Conservation (phyloP, 805 yeast genomes). For the Wickerhamomyces kurtzmanii region DNA sequence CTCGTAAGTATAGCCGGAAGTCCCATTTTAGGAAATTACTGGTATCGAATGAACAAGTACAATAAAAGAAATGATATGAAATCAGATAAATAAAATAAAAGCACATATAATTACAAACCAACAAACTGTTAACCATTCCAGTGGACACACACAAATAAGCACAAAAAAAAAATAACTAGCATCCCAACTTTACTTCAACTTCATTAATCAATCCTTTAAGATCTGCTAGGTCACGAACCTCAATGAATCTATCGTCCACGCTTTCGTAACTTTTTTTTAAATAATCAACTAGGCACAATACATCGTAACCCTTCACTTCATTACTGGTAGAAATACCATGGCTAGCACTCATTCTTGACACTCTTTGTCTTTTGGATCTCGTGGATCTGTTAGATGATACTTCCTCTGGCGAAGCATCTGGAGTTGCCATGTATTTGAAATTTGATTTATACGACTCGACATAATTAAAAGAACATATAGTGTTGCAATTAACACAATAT, state of each 20-base stretch:
- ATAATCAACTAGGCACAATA: conserved; percentile 15
- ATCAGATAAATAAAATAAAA: too few species aligned
- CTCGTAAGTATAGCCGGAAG: background rate
- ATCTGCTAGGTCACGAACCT: conserved; percentile 8
- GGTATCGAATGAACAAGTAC: too few species aligned
- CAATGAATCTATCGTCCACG: conserved; percentile 6
- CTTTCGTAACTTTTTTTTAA: conserved; percentile 4
- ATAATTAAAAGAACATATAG: conserved; percentile 27
- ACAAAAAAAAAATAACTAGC: background rate
- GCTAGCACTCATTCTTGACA: conserved; percentile 5
- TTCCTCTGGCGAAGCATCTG: conserved; percentile 14
- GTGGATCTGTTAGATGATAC: conserved; percentile 10
- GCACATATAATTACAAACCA: background rate
- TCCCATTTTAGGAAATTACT: background rate
- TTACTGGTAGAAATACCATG: too few species aligned
- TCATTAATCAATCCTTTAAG: conserved; percentile 8
- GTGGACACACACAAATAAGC: background rate
- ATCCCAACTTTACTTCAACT: conserved; percentile 3
- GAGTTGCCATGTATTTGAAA: conserved; percentile 11
- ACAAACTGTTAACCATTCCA: background rate
- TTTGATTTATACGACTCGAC: conserved; percentile 14
- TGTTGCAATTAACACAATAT: conserved; percentile 23
- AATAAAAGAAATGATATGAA: too few species aligned
- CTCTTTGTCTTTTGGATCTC: conserved; percentile 12
- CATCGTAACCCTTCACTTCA: conserved; percentile 4